Evolutionary conservation across 805 yeast species (phyloP).

Genomic region (Torulaspora delbrueckii): DNA sequence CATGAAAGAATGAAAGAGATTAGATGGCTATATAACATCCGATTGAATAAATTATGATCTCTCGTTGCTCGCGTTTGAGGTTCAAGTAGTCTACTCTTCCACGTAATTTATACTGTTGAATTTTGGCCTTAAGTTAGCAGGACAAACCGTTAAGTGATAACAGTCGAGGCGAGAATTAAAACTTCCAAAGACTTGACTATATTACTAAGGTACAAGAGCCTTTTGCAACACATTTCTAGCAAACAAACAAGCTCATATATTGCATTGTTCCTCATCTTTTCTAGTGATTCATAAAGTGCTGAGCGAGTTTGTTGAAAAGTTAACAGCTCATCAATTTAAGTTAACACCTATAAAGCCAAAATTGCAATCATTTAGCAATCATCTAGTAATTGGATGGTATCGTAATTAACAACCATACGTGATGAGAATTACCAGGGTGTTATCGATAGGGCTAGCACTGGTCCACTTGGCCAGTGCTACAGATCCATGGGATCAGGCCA

Average conservation of each 20-base stretch:
- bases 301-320: slow-evolving; percentile 6
- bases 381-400: not conserved
- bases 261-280: not conserved
- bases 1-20: too few species aligned
- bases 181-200: too few species aligned
- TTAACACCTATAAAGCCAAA: not conserved
- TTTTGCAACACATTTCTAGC: not conserved
- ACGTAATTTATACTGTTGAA: too few species aligned
- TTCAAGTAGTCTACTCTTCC: too few species aligned
- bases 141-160: too few species aligned
- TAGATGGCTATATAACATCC: too few species aligned
- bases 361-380: not conserved
- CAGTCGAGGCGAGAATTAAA: too few species aligned
- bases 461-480: not conserved
- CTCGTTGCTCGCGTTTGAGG: too few species aligned
- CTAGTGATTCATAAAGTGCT: not conserved
- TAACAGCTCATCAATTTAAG: slow-evolving; percentile 7
- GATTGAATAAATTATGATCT: too few species aligned
- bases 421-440: slow-evolving; percentile 4
- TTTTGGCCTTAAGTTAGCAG: too few species aligned
- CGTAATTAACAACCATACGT: not conserved
- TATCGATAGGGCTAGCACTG: slow-evolving; percentile 2
- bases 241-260: not conserved
- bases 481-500: slow-evolving; percentile 24
- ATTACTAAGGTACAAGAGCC: not conserved